Evolutionary conservation across 257 asterid genomes (phyloP), one percentile per base, ranked within the genome.

Genomic region (Petrea volubilis): DNA sequence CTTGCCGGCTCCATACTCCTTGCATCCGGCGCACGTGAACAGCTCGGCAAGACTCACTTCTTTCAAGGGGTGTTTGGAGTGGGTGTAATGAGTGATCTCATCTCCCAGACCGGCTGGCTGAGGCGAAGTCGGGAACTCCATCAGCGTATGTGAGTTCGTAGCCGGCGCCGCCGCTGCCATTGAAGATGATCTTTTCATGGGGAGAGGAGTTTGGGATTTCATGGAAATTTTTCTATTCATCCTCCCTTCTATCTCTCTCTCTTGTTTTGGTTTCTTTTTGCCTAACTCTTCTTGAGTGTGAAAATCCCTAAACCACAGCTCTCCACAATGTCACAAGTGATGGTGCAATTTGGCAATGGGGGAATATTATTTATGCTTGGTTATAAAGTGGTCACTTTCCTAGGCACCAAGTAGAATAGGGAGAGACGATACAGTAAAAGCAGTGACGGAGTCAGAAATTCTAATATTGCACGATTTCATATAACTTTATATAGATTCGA

Each of bases 1-100:
- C 63, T 79, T 85, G 40, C 96, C 96, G 1, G 97, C 80, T 7
- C 97, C 97, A 47, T 85, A 88, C 66, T 92, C 96, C 64, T 85
- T 92, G 68, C 98, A 92, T 52, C 97, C 96, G 18, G 67, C 34
- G 60, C 97, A 92, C 10, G 69, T 76, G 74, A 86, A 92, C 61
- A 85, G 74, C 12, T 92, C 96, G 0, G 81, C 18, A 23, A 81
- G 78, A 17, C 74, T 81, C 0, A 82, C 64, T 60, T 79, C 79
- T 2, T 57, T 76, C 18, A 92, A 77, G 24, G 96, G 92, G 80
- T 92, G 98, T 53, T 85, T 78, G 29, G 90, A 75, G 81, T 90
- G 98, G 33, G 77, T 28, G 53, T 81, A 75, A 64, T 92, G 98
- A 17, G 80, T 76, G 62, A 90, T 83, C 72, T 76, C 86, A 60